Evolutionary conservation across 2,329 filamentous ascomycete genomes (phyloP).

Genomic region (Apiospora kogelbergensis): DNA sequence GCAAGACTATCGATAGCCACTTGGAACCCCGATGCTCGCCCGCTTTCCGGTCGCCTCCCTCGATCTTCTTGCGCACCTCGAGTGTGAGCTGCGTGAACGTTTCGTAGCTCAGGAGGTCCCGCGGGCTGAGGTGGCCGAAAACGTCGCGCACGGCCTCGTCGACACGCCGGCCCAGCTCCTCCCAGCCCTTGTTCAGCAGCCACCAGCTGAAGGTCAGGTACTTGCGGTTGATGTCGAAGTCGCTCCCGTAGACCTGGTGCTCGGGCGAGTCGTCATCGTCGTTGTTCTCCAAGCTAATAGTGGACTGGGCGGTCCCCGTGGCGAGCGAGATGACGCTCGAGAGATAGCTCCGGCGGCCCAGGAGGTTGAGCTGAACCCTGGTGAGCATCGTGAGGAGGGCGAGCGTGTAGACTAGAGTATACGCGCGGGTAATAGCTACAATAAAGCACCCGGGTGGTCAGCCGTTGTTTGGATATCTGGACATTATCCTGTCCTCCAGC

Average conservation of each 20-base stretch:
- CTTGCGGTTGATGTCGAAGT: slow-evolving; percentile 93
- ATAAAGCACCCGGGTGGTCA: neutral
- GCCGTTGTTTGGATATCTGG: neutral
- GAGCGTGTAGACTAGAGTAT: slow-evolving; percentile 89
- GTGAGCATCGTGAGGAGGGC: slow-evolving; percentile 89
- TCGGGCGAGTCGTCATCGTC: slow-evolving; percentile 79
- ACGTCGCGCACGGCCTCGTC: slow-evolving; percentile 84
- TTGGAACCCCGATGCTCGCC: slow-evolving; percentile 50
- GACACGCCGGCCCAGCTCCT: slow-evolving; percentile 77
- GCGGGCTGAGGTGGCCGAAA: slow-evolving; percentile 84
- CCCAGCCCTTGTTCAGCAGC: slow-evolving; percentile 89
- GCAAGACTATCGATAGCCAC: slow-evolving; percentile 86
- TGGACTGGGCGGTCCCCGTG: slow-evolving; percentile 68
- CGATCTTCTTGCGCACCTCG: slow-evolving; percentile 80
- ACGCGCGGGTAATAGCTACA: slow-evolving; percentile 82
- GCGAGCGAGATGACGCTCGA: slow-evolving; percentile 93
- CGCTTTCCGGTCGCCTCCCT: slow-evolving; percentile 53
- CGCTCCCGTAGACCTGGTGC: slow-evolving; percentile 81
- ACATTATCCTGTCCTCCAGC: neutral
- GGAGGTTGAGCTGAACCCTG: slow-evolving; percentile 92
- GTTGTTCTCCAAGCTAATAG: slow-evolving; percentile 88
- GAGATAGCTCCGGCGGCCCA: slow-evolving; percentile 91
- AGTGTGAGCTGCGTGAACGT: slow-evolving; percentile 77
- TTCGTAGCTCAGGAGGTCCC: slow-evolving; percentile 82
- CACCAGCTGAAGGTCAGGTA: slow-evolving; percentile 99